Base-by-base conservation (phyloP, 768 basidiomycete species). In the Calocera cornea region DNA sequence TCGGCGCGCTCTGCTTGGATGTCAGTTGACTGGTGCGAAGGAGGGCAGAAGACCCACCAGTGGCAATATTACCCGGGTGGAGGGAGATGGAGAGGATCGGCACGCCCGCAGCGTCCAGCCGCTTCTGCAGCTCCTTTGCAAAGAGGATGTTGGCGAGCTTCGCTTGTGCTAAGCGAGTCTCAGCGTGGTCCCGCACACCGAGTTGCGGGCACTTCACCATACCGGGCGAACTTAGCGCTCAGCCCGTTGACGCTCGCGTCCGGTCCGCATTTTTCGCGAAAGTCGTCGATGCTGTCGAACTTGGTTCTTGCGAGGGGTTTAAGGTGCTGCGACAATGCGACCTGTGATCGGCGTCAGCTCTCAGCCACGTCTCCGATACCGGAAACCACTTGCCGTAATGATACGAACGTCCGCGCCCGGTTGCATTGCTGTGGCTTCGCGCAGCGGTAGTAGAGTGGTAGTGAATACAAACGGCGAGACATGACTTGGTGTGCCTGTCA, bases 381-480 rank as follows among this genome's bases (percentile, higher is more conserved):
- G 12, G 11, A 27, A 16, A 31, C n/a, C 29, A 68, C 82, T 47
- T 68, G 86, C 86, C 66, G 83, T 80, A 11, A 87, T 78, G 16
- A 88, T 78, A 19, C 87, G 82, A 60, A 87, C 86, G 68, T 88
- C 87, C 0, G 84, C 79, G 27, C 76, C 75, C 0, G 79, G 74
- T 54, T 79, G 74, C 19, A 77, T 69, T 0, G 84, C 81, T 0
- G 87, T 87, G 65, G 77, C 74, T 41, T 75, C 76, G 60, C 87
- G 71, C 1, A 86, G 72, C 1, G 86, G 83, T 40, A 86, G 77
- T 7, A 87, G 78, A 2, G 80, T 78, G 24, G 78, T 74, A 10
- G 84, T 86, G 69, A 87, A 80, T 16, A 82, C 79, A 66, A 84
- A 72, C 73, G 85, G 85, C 76, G 84, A 65, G 75, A 88, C 69